Conservation (phyloP, 257 asterid species). For the Jaltomata sinuosa region DNA sequence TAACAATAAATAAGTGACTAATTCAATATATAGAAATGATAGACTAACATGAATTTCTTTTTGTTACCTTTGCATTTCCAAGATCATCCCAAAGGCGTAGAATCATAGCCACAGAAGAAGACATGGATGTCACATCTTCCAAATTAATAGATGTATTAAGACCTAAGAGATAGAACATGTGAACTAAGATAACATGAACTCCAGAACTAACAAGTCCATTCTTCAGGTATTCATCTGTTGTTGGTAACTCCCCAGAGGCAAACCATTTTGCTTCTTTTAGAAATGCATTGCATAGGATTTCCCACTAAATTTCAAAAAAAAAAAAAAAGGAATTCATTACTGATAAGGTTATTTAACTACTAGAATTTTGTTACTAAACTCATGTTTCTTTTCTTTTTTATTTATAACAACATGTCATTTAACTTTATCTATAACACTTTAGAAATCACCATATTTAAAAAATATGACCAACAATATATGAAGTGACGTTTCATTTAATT, state of each 20-base stretch:
- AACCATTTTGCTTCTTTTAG: constrained; percentile 44
- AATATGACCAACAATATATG: too few relatives aligned
- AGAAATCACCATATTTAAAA: too few relatives aligned
- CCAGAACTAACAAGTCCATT: constrained; percentile 43
- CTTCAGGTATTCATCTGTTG: constrained; percentile 26
- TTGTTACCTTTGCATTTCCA: constrained; percentile 32
- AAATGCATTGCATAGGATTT: constrained; percentile 35
- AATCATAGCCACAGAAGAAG: constrained; percentile 21
- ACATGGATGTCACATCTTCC: constrained; percentile 2
- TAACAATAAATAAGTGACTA: too few relatives aligned
- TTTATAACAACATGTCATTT: background rate
- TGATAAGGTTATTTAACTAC: background rate
- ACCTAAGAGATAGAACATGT: constrained; percentile 27
- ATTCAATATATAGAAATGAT: too few relatives aligned
- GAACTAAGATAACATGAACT: constrained; percentile 13
- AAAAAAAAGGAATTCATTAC: background rate
- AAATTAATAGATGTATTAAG: background rate
- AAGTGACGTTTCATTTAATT: too few relatives aligned
- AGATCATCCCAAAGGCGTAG: constrained; percentile 18
- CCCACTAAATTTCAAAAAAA: constrained; percentile 31
- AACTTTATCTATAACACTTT: background rate
- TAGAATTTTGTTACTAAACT: background rate
- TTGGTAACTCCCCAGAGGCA: constrained; percentile 6
- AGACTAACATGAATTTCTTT: background rate
- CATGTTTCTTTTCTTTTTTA: too few relatives aligned